Base-by-base conservation (phyloP, 371 early-diverging fungal species). In the Funneliformis caledonium region DNA sequence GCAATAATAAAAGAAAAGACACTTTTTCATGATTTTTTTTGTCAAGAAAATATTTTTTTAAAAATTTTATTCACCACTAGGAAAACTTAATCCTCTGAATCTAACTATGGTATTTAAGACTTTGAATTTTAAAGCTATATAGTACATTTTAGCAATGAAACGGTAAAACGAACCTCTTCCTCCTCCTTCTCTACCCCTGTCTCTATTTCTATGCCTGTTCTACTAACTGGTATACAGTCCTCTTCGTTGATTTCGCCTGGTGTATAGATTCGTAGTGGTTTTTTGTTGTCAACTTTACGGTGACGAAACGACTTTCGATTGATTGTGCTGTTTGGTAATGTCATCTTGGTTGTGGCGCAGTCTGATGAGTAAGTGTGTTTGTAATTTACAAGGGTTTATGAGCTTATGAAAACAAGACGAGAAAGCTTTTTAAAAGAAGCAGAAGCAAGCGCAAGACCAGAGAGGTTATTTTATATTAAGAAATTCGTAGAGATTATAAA, bases 231-330 rank as follows among this genome's bases (percentile, higher is more conserved):
- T 50, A 50, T 22, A n/a, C 47, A 48, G 14, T 72, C 72, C 31
- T 72, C 72, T 47, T 72, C 72, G 31, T 50, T 50, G 10, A 72
- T 50, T 80, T 98, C 96, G 26, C 90, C 85, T 72, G 91, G 93
- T 72, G 93, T 92, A 83, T 88, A 93, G 74, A 98, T 92, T 62
- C 92, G 92, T 74, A 98, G 89, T 59, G 92, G 86, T 85, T 93
- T 92, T 85, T 94, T 94, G 80, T 90, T 87, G 85, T 97, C 96
- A 83, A 98, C 91, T 88, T 97, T 97, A 82, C 97, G 92, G 81
- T 93, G 93, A 83, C 98, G 89, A 87, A 97, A 94, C 85, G 94
- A 90, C 78, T 92, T 88, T 26, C 77, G 64, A 72, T 69, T 76
- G 42, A 70, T 31, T 48, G 26, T 62, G 26, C 22, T 70, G 70